Percentiles rank a stretch among this genome's conserved stretches.
Evolutionary conservation across 2,329 filamentous ascomycete genomes (phyloP).

Genomic region (Teratosphaeria destructans): DNA sequence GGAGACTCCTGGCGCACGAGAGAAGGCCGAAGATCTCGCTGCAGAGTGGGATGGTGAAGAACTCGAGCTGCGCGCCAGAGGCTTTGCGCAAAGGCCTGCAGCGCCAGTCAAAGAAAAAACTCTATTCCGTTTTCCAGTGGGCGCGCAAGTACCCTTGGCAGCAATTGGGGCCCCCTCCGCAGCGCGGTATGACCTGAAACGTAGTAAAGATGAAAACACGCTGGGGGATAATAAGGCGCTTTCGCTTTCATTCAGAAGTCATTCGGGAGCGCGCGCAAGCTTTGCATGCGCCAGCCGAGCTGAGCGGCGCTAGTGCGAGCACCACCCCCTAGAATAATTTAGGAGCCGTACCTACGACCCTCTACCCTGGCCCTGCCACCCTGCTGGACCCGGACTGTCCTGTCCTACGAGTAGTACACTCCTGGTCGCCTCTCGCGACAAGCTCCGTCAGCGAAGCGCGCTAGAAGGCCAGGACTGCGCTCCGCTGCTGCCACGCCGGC

Average conservation of each 20-base stretch:
- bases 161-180: neutral
- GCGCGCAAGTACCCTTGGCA: neutral
- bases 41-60: neutral
- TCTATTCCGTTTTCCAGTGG: neutral
- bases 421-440: neutral
- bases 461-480: neutral
- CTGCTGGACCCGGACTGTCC: no score
- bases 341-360: no score
- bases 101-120: neutral
- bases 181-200: neutral
- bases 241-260: neutral
- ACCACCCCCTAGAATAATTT: neutral
- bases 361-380: neutral
- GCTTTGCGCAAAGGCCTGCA: neutral
- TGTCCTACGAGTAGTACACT: no score
- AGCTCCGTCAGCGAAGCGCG: neutral
- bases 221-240: neutral
- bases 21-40: conserved; percentile 1
- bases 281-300: neutral
- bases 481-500: neutral
- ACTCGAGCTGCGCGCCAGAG: neutral
- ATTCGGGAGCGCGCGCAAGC: neutral
- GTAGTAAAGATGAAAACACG: neutral
- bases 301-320: neutral
- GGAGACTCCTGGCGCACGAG: neutral